Conservation (phyloP, 2,329 filamentous ascomycete genomes). For the Trichoderma breve region DNA sequence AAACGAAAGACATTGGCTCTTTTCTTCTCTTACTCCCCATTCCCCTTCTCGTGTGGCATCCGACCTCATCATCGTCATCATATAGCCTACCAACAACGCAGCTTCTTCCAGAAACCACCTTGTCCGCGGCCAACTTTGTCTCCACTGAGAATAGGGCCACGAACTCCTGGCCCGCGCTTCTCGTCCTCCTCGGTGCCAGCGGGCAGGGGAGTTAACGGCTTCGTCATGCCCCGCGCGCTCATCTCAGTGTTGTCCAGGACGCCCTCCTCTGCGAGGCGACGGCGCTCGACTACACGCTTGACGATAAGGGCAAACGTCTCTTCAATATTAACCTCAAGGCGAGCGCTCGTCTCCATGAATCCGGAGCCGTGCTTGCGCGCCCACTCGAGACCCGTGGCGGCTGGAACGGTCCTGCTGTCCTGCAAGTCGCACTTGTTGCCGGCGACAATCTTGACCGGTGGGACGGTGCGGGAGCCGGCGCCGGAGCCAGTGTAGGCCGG, state of each 20-base stretch:
- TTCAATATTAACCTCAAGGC: slow-evolving; percentile 83
- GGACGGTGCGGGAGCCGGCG: slow-evolving; percentile 51
- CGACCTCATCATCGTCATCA: neutral
- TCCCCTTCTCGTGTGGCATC: neutral
- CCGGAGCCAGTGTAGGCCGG: slow-evolving; percentile 30
- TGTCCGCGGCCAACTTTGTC: slow-evolving; percentile 43
- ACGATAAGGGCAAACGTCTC: slow-evolving; percentile 78
- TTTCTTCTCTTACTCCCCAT: neutral
- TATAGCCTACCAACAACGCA: slow-evolving; percentile 51
- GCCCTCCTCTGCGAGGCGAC: slow-evolving; percentile 50
- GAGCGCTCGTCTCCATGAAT: slow-evolving; percentile 86
- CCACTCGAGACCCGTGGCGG: slow-evolving; percentile 73
- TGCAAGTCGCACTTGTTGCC: slow-evolving; percentile 86
- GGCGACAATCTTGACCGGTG: slow-evolving; percentile 78
- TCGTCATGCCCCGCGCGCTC: slow-evolving; percentile 55
- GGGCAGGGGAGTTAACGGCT: slow-evolving; percentile 55
- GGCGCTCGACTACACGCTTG: slow-evolving; percentile 58
- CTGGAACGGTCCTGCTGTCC: slow-evolving; percentile 65
- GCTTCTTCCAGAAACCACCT: slow-evolving; percentile 53
- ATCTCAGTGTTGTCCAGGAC: slow-evolving; percentile 41
- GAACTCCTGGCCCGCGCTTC: slow-evolving; percentile 47
- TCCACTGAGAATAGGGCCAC: slow-evolving; percentile 44
- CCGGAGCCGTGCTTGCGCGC: slow-evolving; percentile 69
- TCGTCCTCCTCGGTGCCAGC: slow-evolving; percentile 36
- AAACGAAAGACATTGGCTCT: neutral